Base-by-base conservation (phyloP, 768 basidiomycete species). In the Psilocybe cyanescens region DNA sequence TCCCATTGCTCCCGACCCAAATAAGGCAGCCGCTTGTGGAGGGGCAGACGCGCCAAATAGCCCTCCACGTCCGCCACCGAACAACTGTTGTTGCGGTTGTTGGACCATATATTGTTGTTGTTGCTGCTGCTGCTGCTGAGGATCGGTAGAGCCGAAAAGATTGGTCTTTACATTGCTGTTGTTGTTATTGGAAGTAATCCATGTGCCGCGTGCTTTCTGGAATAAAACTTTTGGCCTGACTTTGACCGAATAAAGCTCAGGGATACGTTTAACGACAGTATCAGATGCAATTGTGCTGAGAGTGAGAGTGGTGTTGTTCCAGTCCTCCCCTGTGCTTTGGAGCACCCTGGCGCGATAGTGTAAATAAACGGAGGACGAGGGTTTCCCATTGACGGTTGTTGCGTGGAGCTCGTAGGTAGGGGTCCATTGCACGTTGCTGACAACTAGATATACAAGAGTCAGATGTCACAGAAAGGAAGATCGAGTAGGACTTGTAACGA, bases 391-490 rank as follows among this genome's bases (percentile, higher is more conserved):
- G 56, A 79, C 70, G 19, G 79, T 82, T 0, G 75, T 77, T 2
- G 86, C 85, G 59, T 86, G 81, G 0, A 89, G 77, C 63, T 88
- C 87, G 64, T 88, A 88, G 2, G 78, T 78, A 2, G 86, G 83
- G 16, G 70, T 69, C 86, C 86, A 88, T 24, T 69, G 70, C 1
- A 81, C 83, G 33, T 80, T 72, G 49, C 69, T 74, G 16, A 89
- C 86, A 53, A 86, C 87, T 86, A 29, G 29, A 55, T 48, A 35
- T 35, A 33, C 47, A 51, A 19, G 30, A 47, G 19, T 59, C 11
- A 46, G 31, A 24, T 9, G 59, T 46, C 2, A 28, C 44, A 24
- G 28, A 28, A 33, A 17, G 12, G 31, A 56, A 41, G 11, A 29
- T 47, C 16, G 6, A 14, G 11, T 33, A 19, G 6, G 24, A 24